Conservation (phyloP, 2,329 filamentous ascomycete species). For the Aspergillus fumigatus region DNA sequence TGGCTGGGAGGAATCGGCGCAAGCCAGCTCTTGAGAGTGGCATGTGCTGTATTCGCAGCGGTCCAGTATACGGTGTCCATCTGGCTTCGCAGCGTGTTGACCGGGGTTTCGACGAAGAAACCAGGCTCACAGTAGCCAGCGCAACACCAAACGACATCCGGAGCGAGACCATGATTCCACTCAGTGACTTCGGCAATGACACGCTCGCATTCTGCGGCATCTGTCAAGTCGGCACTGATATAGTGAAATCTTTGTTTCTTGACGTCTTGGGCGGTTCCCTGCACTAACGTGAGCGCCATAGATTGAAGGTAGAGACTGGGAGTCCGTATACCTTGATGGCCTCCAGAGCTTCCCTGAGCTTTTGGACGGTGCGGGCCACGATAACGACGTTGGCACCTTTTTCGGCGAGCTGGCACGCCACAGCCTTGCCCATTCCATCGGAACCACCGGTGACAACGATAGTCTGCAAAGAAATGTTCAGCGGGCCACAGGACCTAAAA, state of each 20-base stretch:
- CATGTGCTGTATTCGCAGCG: conserved; percentile 78
- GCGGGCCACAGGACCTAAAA: neutral
- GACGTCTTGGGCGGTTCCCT: conserved; percentile 63
- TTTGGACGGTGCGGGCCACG: conserved; percentile 70
- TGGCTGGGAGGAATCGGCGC: conserved; percentile 28
- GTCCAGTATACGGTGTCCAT: conserved; percentile 95
- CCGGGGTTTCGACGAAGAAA: conserved; percentile 71
- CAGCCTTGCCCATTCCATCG: conserved; percentile 81
- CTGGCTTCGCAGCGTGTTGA: conserved; percentile 64
- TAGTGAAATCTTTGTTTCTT: conserved; percentile 72
- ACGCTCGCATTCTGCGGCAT: conserved; percentile 62
- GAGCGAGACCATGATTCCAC: conserved; percentile 71
- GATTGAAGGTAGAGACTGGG: neutral
- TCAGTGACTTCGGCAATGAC: conserved; percentile 66
- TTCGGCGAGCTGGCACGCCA: conserved; percentile 67
- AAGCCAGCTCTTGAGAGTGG: conserved; percentile 72
- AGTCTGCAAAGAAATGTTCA: conserved; percentile 53
- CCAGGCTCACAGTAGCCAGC: conserved; percentile 71
- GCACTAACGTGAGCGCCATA: conserved; percentile 15
- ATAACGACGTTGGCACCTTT: conserved; percentile 86
- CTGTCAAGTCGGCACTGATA: conserved; percentile 77
- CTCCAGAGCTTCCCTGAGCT: conserved; percentile 66
- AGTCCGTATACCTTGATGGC: conserved; percentile 55
- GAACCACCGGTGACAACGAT: conserved; percentile 86
- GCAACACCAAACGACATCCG: conserved; percentile 88